phyloP scores from a whole-genome alignment of 495 filamentous ascomycete species.

The Neurospora pannonica region DNA sequence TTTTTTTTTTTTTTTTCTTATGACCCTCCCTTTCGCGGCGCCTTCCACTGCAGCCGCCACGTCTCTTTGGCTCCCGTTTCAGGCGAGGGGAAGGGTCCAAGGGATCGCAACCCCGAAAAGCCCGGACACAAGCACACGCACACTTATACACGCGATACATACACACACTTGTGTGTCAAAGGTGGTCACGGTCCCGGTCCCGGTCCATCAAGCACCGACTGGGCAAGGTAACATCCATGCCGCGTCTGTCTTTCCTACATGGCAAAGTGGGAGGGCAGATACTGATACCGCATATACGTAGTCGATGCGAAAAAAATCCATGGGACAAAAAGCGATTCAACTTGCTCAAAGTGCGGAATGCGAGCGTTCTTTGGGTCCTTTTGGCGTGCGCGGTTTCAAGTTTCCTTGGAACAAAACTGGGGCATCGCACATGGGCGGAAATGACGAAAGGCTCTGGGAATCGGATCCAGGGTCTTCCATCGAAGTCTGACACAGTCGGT shows the following conservation, averaged over 20 bases:
- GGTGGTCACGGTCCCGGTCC: not conserved
- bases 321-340: not conserved
- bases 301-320: not conserved
- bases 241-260: not conserved
- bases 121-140: not conserved
- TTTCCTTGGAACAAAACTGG: slow-evolving; percentile 8
- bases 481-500: not conserved
- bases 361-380: not conserved
- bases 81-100: not conserved
- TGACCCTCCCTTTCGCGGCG: not conserved
- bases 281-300: not conserved
- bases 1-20: not conserved
- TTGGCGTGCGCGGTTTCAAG: not conserved
- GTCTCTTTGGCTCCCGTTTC: not conserved
- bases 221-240: not conserved
- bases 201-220: not conserved
- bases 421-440: slow-evolving; percentile 1
- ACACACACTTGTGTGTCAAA: not conserved
- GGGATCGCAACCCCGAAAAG: not conserved
- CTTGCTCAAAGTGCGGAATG: not conserved
- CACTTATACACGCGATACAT: not conserved
- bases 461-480: slow-evolving; percentile 12
- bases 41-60: not conserved
- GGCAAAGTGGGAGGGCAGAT: not conserved
- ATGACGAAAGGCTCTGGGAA: slow-evolving; percentile 4